Base-by-base conservation (phyloP, 2,329 filamentous ascomycete species). In the Colletotrichum eremochloae region DNA sequence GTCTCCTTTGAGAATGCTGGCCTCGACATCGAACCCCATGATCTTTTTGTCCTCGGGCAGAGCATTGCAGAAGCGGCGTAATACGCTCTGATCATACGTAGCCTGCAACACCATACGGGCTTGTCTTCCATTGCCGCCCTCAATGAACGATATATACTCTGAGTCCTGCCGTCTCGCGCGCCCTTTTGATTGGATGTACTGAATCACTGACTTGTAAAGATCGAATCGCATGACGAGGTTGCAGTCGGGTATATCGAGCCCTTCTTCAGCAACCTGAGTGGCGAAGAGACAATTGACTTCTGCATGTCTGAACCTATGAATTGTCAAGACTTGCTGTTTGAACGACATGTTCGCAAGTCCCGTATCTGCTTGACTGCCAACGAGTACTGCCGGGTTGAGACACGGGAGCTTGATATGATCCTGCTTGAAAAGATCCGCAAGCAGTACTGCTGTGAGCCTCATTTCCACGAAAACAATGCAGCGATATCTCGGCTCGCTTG, bases 141-240 rank as follows among this genome's bases (percentile, higher is more conserved):
- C 95, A 2, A 94, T 80, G 93, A 99, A 95, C 77, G 93, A 94
- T 44, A 95, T 88, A 80, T 96, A 98, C 74, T 89, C 91, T 0
- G 96, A 98, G 67, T 92, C 88, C 0, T 83, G 81, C 77, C 94
- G 93, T 50, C 96, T 89, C 15, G 96, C 96, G 66, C 96, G 90
- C 0, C 96, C 96, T 74, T 94, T 90, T 18, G 95, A 98, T 80
- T 99, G 96, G 29, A 98, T 91, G 79, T 98, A 98, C 78, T 97
- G 94, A 64, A 98, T 98, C 81, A 97, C 91, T 0, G 96, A 98
- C 14, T 88, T 87, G 81, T 95, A 97, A 2, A 97, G 87, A 78
- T 98, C 94, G 77, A 98, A 99, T 2, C 95, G 83, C 71, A 93
- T 85, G 40, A 93, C 84, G 1, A 92, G 79, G 74, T 92, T 92